A percentile compares a stretch with the other conserved stretches of the same genome.
These are phyloP conservation scores for Simmondsia chinensis DNA, from an alignment of 148 eudicot species.

Conservation along the genomic window DNA sequence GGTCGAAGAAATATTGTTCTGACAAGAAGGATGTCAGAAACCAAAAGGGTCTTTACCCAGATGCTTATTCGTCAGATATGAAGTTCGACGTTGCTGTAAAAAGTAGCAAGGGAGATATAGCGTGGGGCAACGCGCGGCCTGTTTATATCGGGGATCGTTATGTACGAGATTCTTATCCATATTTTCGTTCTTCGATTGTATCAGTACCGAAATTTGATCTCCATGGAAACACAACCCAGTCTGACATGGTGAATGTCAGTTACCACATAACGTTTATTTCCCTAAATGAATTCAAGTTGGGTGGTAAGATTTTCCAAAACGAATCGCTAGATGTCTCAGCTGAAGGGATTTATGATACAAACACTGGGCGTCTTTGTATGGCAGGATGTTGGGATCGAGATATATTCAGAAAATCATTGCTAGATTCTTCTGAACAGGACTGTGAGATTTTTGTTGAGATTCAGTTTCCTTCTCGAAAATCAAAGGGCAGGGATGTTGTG, in stretches of 20 bases:
- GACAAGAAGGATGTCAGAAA: constrained; percentile 19
- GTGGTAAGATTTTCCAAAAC: constrained; percentile 14
- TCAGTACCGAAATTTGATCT: constrained; percentile 6
- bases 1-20: constrained; percentile 30
- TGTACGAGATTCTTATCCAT: constrained; percentile 25
- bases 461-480: constrained; percentile 45
- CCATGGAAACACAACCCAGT: constrained; percentile 17
- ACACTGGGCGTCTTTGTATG: constrained; percentile 66
- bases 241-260: constrained; percentile 39
- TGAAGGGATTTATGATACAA: constrained; percentile 60
- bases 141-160: constrained; percentile 42
- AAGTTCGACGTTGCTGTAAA: constrained; percentile 60
- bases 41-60: constrained; percentile 39
- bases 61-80: constrained; percentile 57
- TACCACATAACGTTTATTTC: constrained; percentile 33
- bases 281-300: constrained; percentile 27
- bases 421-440: constrained; percentile 35
- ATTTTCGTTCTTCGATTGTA: constrained; percentile 10
- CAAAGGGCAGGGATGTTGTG: constrained; percentile 18
- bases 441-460: constrained; percentile 56
- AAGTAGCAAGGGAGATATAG: constrained; percentile 28
- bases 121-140: constrained; percentile 62
- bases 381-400: constrained; percentile 60
- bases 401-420: constrained; percentile 7
- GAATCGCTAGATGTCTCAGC: constrained; percentile 44